Evolutionary conservation across 1,284 basidiomycete genomes (phyloP), one percentile per base, ranked within the genome.

Genomic region (Ustilago trichophora): DNA sequence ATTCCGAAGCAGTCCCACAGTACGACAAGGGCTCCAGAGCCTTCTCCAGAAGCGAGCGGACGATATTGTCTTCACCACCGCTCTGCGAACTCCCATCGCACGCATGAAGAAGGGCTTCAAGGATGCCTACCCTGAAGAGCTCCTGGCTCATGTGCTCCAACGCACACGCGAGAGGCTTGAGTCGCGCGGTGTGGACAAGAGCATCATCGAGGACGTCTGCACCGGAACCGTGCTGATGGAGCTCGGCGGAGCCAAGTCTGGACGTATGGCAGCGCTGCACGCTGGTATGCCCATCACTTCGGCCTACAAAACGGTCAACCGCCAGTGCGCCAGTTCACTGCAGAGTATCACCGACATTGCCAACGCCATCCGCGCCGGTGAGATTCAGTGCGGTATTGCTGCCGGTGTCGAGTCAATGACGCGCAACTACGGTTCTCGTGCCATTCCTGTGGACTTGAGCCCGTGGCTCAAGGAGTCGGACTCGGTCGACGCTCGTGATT

Each of bases 141-240:
- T 82, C 3, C 68, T 82, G 3, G 68, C 76, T 16, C 76, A 79
- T 57, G 81, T 82, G 5, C 63, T 82, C 21, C 63, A 65, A 26
- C 58, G 69, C 16, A 82, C 80, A 1, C 49, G 75, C 26, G 69
- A 79, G 31, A 47, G 78, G 5, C 72, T 82, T 36, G 80, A 82
- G 48, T 49, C 57, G 10, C 71, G 72, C 45, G 80, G 80, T 22
- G 73, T 82, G n/a, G 74, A 80, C 56, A 72, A 78, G 47, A 49
- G 69, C 37, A 67, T 76, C 15, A 77, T 83, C 36, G 58, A 83
- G 48, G 82, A 83, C 57, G 73, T 83, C 35, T 74, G 74, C 68
- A 76, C 76, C 25, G 82, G 82, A 8, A 83, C 75, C 10, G 82
- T 83, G n/a, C 63, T 83, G 19, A 81, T 81, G 78, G 81, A 82